phyloP scores from a whole-genome alignment of 1,284 basidiomycete genomes.

The Ceratobasidium sp. region DNA sequence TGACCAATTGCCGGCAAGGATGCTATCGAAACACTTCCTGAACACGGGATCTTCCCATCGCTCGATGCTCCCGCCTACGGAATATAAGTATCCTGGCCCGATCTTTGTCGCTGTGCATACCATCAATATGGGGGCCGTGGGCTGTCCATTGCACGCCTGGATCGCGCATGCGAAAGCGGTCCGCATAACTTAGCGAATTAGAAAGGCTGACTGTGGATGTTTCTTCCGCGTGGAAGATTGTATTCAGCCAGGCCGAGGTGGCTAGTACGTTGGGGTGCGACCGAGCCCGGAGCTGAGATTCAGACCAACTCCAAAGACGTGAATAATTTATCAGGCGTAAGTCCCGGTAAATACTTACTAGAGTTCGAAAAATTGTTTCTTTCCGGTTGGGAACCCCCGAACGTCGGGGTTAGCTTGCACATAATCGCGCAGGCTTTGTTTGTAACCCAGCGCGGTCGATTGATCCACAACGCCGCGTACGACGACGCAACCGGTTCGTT shows the following conservation, averaged over 20 bases:
- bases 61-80: slow-evolving; percentile 79
- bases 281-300: slow-evolving; percentile 77
- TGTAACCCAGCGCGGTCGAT: slow-evolving; percentile 69
- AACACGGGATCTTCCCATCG: slow-evolving; percentile 86
- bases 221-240: slow-evolving; percentile 68
- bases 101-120: slow-evolving; percentile 55
- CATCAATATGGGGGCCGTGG: slow-evolving; percentile 85
- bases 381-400: slow-evolving; percentile 59
- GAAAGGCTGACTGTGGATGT: slow-evolving; percentile 69
- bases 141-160: slow-evolving; percentile 76
- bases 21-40: slow-evolving; percentile 68
- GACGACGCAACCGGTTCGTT: slow-evolving; percentile 70
- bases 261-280: slow-evolving; percentile 80
- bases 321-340: neutral
- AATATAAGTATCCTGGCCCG: slow-evolving; percentile 33
- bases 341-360: slow-evolving; percentile 65
- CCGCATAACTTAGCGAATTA: slow-evolving; percentile 81
- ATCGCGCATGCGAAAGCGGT: slow-evolving; percentile 85
- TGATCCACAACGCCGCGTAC: slow-evolving; percentile 73
- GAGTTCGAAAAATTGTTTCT: slow-evolving; percentile 80
- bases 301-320: slow-evolving; percentile 69
- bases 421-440: slow-evolving; percentile 68
- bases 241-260: slow-evolving; percentile 72
- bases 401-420: slow-evolving; percentile 69
- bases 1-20: slow-evolving; percentile 77